Base-by-base conservation (phyloP, 257 asterid genomes). In the Plantago major region DNA sequence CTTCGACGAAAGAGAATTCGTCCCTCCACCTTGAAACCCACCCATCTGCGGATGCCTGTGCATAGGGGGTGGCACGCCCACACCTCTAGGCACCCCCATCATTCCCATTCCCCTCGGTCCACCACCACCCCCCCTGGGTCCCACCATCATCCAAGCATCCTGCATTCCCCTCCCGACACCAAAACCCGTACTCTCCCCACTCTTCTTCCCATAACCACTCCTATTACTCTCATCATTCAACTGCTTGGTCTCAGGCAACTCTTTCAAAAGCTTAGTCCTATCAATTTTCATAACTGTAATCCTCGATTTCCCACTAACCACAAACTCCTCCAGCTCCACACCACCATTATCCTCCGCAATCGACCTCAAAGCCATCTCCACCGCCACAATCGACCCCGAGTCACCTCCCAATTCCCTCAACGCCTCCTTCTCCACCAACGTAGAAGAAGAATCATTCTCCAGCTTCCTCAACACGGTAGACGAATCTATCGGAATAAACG, bases 1-100 rank as follows among this genome's bases (percentile, higher is more conserved):
- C 78, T 93, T 93, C 73, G 79, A 16, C 42, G 76, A 64, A 69
- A 72, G 74, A 9, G 72, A 66, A 84, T 72, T 79, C 5, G 77
- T 33, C 4, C 78, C 84, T 18, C 78, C 84, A 4, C 76, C 72
- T 53, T 82, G 74, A 26, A 58, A 63, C 33, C 73, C 30, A 17
- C 28, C 78, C 79, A 78, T 67, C n/a, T 85, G 80, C 50, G 80
- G 74, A 65, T 65, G 84, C 70, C 95, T 82, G 54, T 78, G 88
- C 97, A 89, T 81, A 0, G 95, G 97, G 11, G 97, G 98, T 0
- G 97, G 95, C 53, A 89, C 86, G 3, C 95, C 98, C 5, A 88
- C 84, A 13, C 98, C 98, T 73, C 90, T 82, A 0, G 96, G 98
- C 62, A 91, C 77, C 55, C 97, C 97, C 19, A 87, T 80, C 79